phyloP scores from a whole-genome alignment of 108 stramenopile genomes.

The Aurantiochytrium sp. region DNA sequence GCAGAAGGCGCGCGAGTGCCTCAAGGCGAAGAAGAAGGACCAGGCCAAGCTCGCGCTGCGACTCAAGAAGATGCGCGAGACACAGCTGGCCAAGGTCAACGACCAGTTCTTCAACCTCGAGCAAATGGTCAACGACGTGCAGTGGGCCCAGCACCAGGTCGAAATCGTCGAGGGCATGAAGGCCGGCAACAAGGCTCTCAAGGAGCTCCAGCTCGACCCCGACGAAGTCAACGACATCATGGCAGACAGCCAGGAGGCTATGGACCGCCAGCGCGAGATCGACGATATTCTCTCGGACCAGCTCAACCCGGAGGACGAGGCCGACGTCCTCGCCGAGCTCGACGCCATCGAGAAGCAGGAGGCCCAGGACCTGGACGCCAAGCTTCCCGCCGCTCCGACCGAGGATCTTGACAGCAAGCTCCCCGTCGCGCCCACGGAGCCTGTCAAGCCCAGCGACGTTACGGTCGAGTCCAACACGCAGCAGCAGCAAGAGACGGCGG shows the following conservation, averaged over 20 bases:
- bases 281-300: neutral
- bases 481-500: neutral
- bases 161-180: conserved; percentile 29
- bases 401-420: neutral
- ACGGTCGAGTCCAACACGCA: neutral
- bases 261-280: conserved; percentile 27
- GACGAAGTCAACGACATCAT: conserved; percentile 1
- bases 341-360: neutral
- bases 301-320: conserved; percentile 18
- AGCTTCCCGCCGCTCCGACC: neutral
- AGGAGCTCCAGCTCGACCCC: conserved; percentile 26
- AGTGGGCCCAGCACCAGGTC: conserved; percentile 28
- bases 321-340: neutral
- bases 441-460: neutral
- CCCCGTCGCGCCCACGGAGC: neutral
- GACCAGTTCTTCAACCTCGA: conserved; percentile 14
- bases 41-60: conserved; percentile 27
- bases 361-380: neutral
- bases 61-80: conserved; percentile 11
- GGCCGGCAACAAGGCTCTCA: conserved; percentile 14
- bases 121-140: conserved; percentile 11
- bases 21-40: conserved; percentile 25
- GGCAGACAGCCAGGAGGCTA: neutral
- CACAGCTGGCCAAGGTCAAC: neutral
- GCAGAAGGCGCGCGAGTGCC: conserved; percentile 4